Base-by-base conservation (phyloP, 352 stramenopile genomes). In the Albugo candida region DNA sequence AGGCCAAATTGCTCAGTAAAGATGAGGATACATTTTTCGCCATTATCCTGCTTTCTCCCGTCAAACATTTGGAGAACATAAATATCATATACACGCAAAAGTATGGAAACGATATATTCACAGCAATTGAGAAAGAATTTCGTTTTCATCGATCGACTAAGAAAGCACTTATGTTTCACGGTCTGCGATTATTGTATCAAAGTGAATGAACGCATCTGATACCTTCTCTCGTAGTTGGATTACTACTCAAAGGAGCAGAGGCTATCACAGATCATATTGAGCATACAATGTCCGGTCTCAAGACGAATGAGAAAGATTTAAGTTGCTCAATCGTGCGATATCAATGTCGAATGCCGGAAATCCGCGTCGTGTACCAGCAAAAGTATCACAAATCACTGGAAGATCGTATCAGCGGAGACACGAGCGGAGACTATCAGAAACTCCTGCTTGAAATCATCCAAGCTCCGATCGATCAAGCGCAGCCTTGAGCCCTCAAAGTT, bases 51-150 rank as follows among this genome's bases (percentile, higher is more conserved):
- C 67, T 61, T 8, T 70, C 54, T 20, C 71, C 71, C 5, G 63
- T 67, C 19, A 60, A 81, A 54, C 66, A 80, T 55, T 38, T 83
- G 52, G 55, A 63, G 46, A 67, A 63, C n/a, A 49, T 83, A 12
- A 74, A 81, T 56, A 53, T 59, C 21, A 37, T 59, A 31, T 83
- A 83, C 48, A 51, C 58, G 17, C 63, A 69, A 43, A 78, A 78
- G 49, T 63, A 83, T 64, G 72, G 74, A 49, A 60, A 78, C 65
- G 67, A 55, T 17, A 58, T 83, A 51, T 56, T 63, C 39, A 65
- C 72, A 37, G 71, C 71, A 11, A 67, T 72, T 11, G 70, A 83
- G 51, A 81, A 80, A 58, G 71, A 83, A 58, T 83, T 83, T 45
- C 37, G 49, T 13, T 63, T 68, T 16, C 60, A 83, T 35, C 57